Percentiles rank a stretch among this genome's conserved stretches.
These are phyloP conservation scores for Cyberlindnera euphorbiiphila DNA, from an alignment of 805 yeast species.

Conservation along the genomic window DNA sequence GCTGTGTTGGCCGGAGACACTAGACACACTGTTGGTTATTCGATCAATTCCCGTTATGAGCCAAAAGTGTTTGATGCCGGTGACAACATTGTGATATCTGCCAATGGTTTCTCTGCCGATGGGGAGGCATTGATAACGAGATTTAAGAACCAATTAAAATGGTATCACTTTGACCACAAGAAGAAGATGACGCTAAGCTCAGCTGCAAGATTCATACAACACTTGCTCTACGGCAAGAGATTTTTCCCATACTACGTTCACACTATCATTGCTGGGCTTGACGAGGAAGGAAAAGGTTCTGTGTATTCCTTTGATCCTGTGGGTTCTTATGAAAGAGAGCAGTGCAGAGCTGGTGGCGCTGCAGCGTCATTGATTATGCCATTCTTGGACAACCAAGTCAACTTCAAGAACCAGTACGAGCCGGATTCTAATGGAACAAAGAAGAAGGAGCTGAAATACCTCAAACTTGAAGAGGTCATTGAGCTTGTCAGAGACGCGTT, in stretches of 20 bases:
- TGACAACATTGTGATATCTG: slow-evolving; percentile 80
- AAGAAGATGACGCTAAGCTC: slow-evolving; percentile 63
- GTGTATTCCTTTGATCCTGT: slow-evolving; percentile 97
- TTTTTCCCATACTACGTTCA: slow-evolving; percentile 96
- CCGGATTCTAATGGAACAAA: slow-evolving; percentile 71
- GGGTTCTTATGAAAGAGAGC: slow-evolving; percentile 96
- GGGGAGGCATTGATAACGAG: slow-evolving; percentile 79
- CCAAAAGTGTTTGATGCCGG: slow-evolving; percentile 89
- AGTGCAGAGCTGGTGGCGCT: slow-evolving; percentile 97
- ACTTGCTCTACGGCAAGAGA: slow-evolving; percentile 84
- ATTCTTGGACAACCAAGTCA: slow-evolving; percentile 94
- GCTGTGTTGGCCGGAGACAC: slow-evolving; percentile 98
- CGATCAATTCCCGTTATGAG: slow-evolving; percentile 88
- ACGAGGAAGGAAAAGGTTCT: slow-evolving; percentile 82
- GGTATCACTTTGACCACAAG: slow-evolving; percentile 92
- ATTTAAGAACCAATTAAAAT: slow-evolving; percentile 61
- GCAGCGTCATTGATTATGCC: slow-evolving; percentile 97
- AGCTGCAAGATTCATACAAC: slow-evolving; percentile 90
- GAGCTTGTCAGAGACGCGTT: slow-evolving; percentile 90
- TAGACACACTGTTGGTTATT: slow-evolving; percentile 92
- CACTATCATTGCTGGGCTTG: slow-evolving; percentile 92
- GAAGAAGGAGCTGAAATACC: slow-evolving; percentile 56
- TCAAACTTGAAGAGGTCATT: slow-evolving; percentile 80
- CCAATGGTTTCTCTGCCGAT: slow-evolving; percentile 97
- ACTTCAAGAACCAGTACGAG: slow-evolving; percentile 86